Percentiles rank a stretch among this genome's conserved stretches.
Evolutionary conservation across 2,329 filamentous ascomycete species (phyloP).

Genomic region (Corinectria fuckeliana): DNA sequence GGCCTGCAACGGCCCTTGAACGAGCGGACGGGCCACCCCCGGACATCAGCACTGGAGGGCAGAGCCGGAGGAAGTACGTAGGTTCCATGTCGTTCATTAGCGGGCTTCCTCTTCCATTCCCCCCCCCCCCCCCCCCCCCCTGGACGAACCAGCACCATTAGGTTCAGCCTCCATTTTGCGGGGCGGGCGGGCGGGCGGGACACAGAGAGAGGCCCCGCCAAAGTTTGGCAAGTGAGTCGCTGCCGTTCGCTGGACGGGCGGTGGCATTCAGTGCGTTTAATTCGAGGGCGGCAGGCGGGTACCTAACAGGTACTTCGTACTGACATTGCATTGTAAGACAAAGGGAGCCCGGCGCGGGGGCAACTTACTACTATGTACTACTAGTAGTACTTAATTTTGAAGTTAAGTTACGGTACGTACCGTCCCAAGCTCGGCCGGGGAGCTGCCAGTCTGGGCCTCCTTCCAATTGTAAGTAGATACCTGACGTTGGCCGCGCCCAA

Average conservation of each 20-base stretch:
- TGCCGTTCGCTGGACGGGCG: background rate
- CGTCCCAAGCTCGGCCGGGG: background rate
- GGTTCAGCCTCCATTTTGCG: constrained; percentile 2
- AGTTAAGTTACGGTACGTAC: background rate
- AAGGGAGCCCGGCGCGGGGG: too few species aligned
- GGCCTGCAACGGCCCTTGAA: background rate
- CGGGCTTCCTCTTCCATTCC: too few species aligned
- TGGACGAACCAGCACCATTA: background rate
- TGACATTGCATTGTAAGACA: too few species aligned
- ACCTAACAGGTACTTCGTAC: too few species aligned
- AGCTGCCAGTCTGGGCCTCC: background rate
- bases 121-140: too few species aligned
- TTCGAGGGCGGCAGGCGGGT: too few species aligned
- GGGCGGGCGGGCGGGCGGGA: background rate
- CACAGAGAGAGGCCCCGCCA: background rate
- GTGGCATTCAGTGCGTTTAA: background rate
- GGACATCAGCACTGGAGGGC: background rate
- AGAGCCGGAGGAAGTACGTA: background rate
- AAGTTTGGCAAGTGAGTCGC: background rate
- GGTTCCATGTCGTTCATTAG: too few species aligned
- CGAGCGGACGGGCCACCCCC: background rate
- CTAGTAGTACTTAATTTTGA: too few species aligned
- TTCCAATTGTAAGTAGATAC: constrained; percentile 5
- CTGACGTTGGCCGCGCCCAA: constrained; percentile 5
- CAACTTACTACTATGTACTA: too few species aligned